phyloP scores from a whole-genome alignment of 2,329 filamentous ascomycete species.

The Cladosporium sp. region DNA sequence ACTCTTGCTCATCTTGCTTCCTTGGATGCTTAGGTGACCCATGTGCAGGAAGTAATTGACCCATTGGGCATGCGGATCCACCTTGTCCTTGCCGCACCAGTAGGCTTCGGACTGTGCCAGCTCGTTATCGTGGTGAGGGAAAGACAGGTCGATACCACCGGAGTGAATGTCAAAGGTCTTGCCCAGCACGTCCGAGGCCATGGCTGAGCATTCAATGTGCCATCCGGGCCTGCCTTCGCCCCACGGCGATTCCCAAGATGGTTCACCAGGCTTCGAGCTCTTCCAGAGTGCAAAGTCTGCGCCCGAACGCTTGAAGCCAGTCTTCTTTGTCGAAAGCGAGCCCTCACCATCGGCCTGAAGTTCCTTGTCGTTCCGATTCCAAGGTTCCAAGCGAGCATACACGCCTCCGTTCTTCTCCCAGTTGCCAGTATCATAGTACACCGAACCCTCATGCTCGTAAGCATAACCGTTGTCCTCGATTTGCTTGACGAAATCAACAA shows the following conservation, averaged over 20 bases:
- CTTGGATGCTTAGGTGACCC: slow-evolving; percentile 83
- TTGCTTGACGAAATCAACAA: slow-evolving; percentile 74
- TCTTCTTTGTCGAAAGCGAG: slow-evolving; percentile 53
- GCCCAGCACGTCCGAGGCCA: slow-evolving; percentile 86
- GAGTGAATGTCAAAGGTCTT: slow-evolving; percentile 86
- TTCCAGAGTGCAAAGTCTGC: slow-evolving; percentile 95
- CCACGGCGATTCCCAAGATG: slow-evolving; percentile 84
- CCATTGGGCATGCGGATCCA: slow-evolving; percentile 53
- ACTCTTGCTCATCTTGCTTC: slow-evolving; percentile 93
- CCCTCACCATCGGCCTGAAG: slow-evolving; percentile 87
- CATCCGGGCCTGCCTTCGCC: slow-evolving; percentile 83
- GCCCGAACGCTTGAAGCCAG: slow-evolving; percentile 62
- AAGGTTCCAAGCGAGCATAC: slow-evolving; percentile 79
- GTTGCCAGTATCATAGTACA: slow-evolving; percentile 86
- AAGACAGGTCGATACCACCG: slow-evolving; percentile 83
- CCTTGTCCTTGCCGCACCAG: slow-evolving; percentile 44
- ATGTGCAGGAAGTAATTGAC: slow-evolving; percentile 95
- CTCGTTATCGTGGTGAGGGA: slow-evolving; percentile 91
- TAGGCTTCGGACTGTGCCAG: slow-evolving; percentile 86
- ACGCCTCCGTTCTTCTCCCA: slow-evolving; percentile 80
- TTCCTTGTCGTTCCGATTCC: slow-evolving; percentile 75
- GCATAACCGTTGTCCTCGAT: slow-evolving; percentile 82
- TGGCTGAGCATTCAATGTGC: slow-evolving; percentile 96
- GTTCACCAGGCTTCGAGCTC: slow-evolving; percentile 83
- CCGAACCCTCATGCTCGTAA: slow-evolving; percentile 61